Evolutionary conservation across 805 yeast genomes (phyloP), one percentile per base, ranked within the genome.

Genomic region (Wickerhamiella siamensis): DNA sequence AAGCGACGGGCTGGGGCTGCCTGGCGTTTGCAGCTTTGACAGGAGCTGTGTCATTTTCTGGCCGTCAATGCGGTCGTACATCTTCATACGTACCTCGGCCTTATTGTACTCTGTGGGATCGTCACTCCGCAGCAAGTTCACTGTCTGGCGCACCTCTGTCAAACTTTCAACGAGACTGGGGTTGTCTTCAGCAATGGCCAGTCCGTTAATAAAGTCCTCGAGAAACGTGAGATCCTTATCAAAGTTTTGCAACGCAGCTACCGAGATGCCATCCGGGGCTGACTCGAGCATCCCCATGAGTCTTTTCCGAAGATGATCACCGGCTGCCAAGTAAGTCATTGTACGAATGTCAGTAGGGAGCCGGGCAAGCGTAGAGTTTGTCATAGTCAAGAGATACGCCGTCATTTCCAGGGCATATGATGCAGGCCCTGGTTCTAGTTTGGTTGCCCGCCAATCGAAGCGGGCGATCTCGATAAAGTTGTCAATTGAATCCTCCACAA

Each of bases 381-480:
- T 84, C 70, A 87, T 72, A 60, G 83, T 83, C 48, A 81, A 82
- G 55, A 88, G 67, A 59, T 79, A 91, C 43, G 79, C 74, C 15
- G 94, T 87, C 67, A 87, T 75, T 60, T 88, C 97, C 38, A 75
- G 73, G 43, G 88, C 73, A 40, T 79, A 78, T 50, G 69, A 70
- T 49, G 81, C 79, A 14, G 95, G 91, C 43, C 77, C 81, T 1
- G 52, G 58, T 8, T 51, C 54, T 3, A 60, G 64, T 36, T 43
- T 43, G 15, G n/a, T 17, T 0, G 87, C 70, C 16, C 64, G 60
- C 95, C 96, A 88, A 55, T 86, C 83, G 61, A 83, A 82, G 47
- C 83, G 93, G 20, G 83, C 80, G 63, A 82, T 73, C 43, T 82
- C 95, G 49, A 88, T 65, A 49, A 88, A 73, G 60, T 79, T 88